These are phyloP conservation scores for Paramecium caudatum DNA, from an alignment of 73 alveolate species.

Conservation along the genomic window DNA sequence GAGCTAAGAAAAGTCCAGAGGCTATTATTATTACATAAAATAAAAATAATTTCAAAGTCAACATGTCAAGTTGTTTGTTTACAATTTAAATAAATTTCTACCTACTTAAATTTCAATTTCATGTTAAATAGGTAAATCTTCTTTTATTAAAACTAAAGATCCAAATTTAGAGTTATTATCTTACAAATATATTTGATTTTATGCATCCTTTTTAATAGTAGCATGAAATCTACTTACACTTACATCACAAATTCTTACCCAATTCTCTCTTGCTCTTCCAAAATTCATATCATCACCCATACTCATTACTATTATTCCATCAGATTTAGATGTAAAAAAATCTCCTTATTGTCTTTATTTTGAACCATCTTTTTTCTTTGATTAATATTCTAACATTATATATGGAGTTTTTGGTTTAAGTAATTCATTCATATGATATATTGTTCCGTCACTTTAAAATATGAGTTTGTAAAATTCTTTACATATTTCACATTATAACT, in stretches of 20 bases:
- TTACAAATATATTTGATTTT: background rate
- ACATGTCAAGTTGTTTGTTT: slow-evolving; percentile 17
- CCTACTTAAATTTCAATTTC: slow-evolving; percentile 55
- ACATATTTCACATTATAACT: slow-evolving; percentile 73
- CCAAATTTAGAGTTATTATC: slow-evolving; percentile 65
- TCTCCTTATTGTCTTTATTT: slow-evolving; percentile 6
- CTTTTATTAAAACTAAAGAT: slow-evolving; percentile 15
- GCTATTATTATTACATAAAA: too few species aligned
- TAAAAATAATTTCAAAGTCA: background rate
- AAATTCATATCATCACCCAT: slow-evolving; percentile 15
- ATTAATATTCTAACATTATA: slow-evolving; percentile 3
- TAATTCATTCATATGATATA: slow-evolving; percentile 8
- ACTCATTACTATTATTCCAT: slow-evolving; percentile 29
- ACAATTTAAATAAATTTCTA: slow-evolving; percentile 43
- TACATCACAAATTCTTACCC: background rate
- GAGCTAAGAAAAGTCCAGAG: too few species aligned
- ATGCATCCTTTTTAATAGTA: background rate
- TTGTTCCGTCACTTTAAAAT: slow-evolving; percentile 58
- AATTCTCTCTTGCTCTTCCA: slow-evolving; percentile 53
- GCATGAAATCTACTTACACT: slow-evolving; percentile 67
- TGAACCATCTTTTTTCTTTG: background rate
- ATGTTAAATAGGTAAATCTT: background rate
- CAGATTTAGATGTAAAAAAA: slow-evolving; percentile 22
- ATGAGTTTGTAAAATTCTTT: slow-evolving; percentile 30
- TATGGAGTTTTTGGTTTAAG: slow-evolving; percentile 30